Conservation (phyloP, 495 filamentous ascomycete genomes). For the Tuber calosporum region DNA sequence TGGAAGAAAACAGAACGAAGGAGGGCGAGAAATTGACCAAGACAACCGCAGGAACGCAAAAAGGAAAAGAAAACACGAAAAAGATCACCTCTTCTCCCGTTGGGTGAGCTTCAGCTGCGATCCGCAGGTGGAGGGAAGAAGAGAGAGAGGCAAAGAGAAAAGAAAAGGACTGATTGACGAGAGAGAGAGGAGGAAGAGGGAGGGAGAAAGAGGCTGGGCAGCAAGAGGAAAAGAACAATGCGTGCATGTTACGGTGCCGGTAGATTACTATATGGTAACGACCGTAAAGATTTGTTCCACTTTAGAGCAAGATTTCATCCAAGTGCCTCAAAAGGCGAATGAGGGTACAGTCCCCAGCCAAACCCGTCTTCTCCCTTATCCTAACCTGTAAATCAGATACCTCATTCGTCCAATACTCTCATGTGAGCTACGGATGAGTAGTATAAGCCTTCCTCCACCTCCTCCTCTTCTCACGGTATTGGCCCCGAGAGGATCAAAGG, state of each 20-base stretch:
- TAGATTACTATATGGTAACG: background rate
- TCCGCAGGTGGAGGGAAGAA: constrained; percentile 18
- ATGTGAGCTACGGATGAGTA: background rate
- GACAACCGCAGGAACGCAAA: constrained; percentile 10
- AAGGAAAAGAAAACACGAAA: constrained; percentile 25
- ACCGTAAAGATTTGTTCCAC: background rate
- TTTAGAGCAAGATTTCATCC: background rate
- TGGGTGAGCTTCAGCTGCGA: background rate
- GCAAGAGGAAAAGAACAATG: constrained; percentile 16
- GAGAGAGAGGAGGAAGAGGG: constrained; percentile 13
- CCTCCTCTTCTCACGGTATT: background rate
- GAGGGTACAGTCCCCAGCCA: background rate
- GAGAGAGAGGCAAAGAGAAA: constrained; percentile 30
- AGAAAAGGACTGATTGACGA: constrained; percentile 19
- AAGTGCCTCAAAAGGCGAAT: background rate
- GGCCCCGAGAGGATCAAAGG: background rate
- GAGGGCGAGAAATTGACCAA: background rate
- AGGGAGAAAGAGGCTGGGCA: constrained; percentile 9
- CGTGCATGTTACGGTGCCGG: background rate
- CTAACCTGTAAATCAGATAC: background rate
- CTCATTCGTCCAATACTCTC: background rate
- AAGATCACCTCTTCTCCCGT: background rate
- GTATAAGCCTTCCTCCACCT: background rate
- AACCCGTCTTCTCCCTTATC: background rate
- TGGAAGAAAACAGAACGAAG: constrained; percentile 1